Conservation (phyloP, 768 basidiomycete genomes). For the Exsudoporus frostii region DNA sequence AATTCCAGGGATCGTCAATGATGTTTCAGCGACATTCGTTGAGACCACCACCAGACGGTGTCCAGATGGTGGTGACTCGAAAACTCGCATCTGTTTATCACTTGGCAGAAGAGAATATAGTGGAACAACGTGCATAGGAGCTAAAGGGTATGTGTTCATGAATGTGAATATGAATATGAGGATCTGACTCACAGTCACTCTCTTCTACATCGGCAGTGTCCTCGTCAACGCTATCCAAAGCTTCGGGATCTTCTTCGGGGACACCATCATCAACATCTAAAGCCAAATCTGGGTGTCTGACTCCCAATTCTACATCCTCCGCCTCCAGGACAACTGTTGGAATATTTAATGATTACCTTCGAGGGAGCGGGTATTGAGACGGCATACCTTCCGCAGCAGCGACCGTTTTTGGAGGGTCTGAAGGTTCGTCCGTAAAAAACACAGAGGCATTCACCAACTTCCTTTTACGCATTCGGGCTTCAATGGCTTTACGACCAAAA, state of each 20-base stretch:
- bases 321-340: conserved; percentile 67
- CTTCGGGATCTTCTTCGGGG: conserved; percentile 68
- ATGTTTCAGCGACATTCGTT: conserved; percentile 96
- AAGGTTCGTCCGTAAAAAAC: conserved; percentile 27
- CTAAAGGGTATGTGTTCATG: conserved; percentile 38
- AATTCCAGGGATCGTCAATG: conserved; percentile 94
- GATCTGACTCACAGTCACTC: conserved; percentile 51
- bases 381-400: conserved; percentile 20
- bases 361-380: neutral
- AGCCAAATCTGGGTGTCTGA: conserved; percentile 46
- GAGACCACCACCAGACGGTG: conserved; percentile 88
- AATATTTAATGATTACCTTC: neutral
- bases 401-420: conserved; percentile 12
- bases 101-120: conserved; percentile 90
- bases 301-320: conserved; percentile 76
- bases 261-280: conserved; percentile 64
- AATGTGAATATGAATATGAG: conserved; percentile 2
- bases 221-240: conserved; percentile 72
- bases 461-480: conserved; percentile 44
- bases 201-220: conserved; percentile 55
- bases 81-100: conserved; percentile 94
- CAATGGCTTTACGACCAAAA: conserved; percentile 66
- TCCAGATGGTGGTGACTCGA: conserved; percentile 76
- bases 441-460: conserved; percentile 23
- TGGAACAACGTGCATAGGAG: conserved; percentile 91